Evolutionary conservation across 805 yeast species (phyloP).

Genomic region (Saccharomycopsis fodiens): DNA sequence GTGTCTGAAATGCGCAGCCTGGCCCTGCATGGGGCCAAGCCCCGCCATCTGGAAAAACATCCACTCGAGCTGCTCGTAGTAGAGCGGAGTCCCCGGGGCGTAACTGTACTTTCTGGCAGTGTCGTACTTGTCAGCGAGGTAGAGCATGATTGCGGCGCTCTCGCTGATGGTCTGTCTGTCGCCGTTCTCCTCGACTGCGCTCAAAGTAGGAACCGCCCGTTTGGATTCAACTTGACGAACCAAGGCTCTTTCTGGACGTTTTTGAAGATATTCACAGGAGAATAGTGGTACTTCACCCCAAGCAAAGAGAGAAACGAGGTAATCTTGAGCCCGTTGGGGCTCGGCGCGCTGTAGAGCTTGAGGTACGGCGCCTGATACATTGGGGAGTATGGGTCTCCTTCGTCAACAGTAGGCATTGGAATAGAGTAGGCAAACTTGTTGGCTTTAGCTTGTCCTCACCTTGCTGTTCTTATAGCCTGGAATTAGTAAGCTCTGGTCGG

Average conservation of each 20-base stretch:
- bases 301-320: conserved; percentile 30
- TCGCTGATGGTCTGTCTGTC: conserved; percentile 41
- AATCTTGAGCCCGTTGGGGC: conserved; percentile 37
- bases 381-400: conserved; percentile 17
- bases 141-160: conserved; percentile 54
- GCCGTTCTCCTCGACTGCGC: conserved; percentile 32
- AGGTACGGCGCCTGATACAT: conserved; percentile 34
- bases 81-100: conserved; percentile 31
- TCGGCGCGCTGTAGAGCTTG: conserved; percentile 36
- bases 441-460: no score
- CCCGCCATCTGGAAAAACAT: conserved; percentile 51
- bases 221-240: conserved; percentile 50
- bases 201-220: conserved; percentile 56
- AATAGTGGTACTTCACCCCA: conserved; percentile 27
- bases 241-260: conserved; percentile 48
- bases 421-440: background rate
- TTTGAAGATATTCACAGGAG: conserved; percentile 34
- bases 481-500: no score
- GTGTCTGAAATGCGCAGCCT: conserved; percentile 39
- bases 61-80: conserved; percentile 49
- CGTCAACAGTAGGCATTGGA: conserved; percentile 10
- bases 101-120: conserved; percentile 37
- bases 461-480: no score
- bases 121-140: conserved; percentile 55
- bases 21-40: conserved; percentile 59